Base-by-base conservation (phyloP, 1,139 yeast genomes). In the Yamadazyma diospyri region DNA sequence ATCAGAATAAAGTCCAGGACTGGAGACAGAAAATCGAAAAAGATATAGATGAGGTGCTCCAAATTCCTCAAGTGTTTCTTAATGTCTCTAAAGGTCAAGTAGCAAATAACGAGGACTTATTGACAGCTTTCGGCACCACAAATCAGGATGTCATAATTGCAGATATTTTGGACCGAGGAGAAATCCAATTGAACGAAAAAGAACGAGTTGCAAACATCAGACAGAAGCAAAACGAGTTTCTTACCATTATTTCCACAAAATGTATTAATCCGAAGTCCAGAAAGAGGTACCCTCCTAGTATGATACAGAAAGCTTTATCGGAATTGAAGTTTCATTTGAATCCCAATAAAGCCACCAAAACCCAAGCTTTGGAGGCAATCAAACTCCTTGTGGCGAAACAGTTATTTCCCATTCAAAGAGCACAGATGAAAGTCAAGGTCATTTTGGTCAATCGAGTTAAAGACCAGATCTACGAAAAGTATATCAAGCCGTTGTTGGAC, bases 71-170 rank as follows among this genome's bases (percentile, higher is more conserved):
- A 54, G 95, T 92, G 2, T 92, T 94, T 51, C 60, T 79, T 28
- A 92, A 94, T 53, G 98, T 89, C 0, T 86, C 96, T 14, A 92
- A 94, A 51, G 98, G 98, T 2, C 89, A 81, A 45, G 94, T 86
- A 2, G 98, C 98, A 3, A 79, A 89, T 17, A 78, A 84, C 46
- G 96, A 87, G 7, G 97, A 92, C 42, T 64, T 92, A 29, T 65
- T 72, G 47, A 70, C 77, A 32, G 70, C 81, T 1, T 92, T 94
- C 55, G 89, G 86, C 1, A 75, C 88, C 0, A 78, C 86, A 0
- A 81, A 88, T 46, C 72, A 76, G 20, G 87, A 87, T 51, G 71
- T 70, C 24, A 83, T 89, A 35, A 80, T 92, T 24, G 64, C 74
- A 33, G 95, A 85, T 48, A 92, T 92, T 37, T 64, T 92, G 42